Base-by-base conservation (phyloP, 306 rosid genomes). In the Vigna trinervia region DNA sequence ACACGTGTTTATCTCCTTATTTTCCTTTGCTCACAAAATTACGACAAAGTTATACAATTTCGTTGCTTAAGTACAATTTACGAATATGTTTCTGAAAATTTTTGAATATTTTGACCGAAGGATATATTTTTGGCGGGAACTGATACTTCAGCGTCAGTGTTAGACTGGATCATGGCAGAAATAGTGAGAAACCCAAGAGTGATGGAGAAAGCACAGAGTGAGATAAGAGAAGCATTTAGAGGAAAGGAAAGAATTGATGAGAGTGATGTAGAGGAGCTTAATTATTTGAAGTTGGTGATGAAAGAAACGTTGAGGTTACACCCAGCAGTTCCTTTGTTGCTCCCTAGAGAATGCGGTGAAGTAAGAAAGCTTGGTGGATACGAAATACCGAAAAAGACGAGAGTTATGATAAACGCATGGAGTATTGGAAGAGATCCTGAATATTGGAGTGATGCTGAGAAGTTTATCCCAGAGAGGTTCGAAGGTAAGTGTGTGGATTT, bases 141-240 rank as follows among this genome's bases (percentile, higher is more conserved):
- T 34, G 76, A 69, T 13, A 69, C 82, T 22, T 6, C 82, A 19
- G 9, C 62, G 10, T 8, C 76, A 13, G 59, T 69, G 9, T 7
- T 78, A 46, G 76, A 19, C 11, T 78, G 81, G 81, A 41, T 17
- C 1, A 69, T 78, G 81, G 8, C 81, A 47, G 81, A 78, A 69
- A 4, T 78, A 17, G 58, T 78, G 50, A 78, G 12, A 19, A 78
- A 69, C 9, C 81, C 81, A 56, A 56, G 61, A 22, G 60, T 54
- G 60, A 54, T 4, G 30, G 60, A 54, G 30, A 54, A 20, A 54
- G 38, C 71, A 30, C 81, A 78, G 57, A 38, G 28, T 19, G 81
- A 78, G 12, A 5, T 78, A 39, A 69, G 76, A 46, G 0, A 78
- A 69, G 19, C 62, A 68, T 68, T 69, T 0, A 57, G 2, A 57